Conservation (phyloP, 305 asterid genomes). For the Fraxinus greggii region DNA sequence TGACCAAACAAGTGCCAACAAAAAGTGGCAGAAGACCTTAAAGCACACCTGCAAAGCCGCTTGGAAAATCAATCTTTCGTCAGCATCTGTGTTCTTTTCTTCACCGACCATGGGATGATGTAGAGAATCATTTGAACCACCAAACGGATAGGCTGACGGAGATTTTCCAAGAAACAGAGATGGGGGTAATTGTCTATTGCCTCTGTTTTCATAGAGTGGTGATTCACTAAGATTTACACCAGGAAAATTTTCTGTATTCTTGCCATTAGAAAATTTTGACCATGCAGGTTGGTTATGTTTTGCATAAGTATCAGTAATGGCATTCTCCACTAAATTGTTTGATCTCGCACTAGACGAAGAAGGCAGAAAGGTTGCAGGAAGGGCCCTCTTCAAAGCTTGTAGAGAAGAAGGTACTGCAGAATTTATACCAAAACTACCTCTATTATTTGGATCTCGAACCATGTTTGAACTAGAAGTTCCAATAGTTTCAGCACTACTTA, state of each 20-base stretch:
- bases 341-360: conserved; percentile 34
- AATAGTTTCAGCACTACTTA: conserved; percentile 27
- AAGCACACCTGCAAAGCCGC: conserved; percentile 84
- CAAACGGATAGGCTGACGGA: conserved; percentile 39
- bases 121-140: conserved; percentile 45
- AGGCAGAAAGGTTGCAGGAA: conserved; percentile 47
- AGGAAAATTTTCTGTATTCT: conserved; percentile 29
- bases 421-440: conserved; percentile 32
- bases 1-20: conserved; percentile 9
- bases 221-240: conserved; percentile 34
- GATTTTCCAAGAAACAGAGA: conserved; percentile 47
- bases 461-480: conserved; percentile 53
- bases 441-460: conserved; percentile 27
- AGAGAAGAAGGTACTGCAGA: conserved; percentile 28
- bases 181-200: conserved; percentile 56
- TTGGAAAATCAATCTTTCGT: conserved; percentile 79
- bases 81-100: conserved; percentile 69
- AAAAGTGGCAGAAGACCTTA: conserved; percentile 7
- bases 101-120: conserved; percentile 59
- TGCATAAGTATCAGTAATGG: conserved; percentile 45
- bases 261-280: conserved; percentile 45
- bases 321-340: conserved; percentile 43
- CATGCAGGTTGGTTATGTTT: conserved; percentile 40
- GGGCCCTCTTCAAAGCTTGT: conserved; percentile 43
- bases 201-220: conserved; percentile 41